phyloP scores from a whole-genome alignment of 2,329 filamentous ascomycete species.

The Biscogniauxia marginata region DNA sequence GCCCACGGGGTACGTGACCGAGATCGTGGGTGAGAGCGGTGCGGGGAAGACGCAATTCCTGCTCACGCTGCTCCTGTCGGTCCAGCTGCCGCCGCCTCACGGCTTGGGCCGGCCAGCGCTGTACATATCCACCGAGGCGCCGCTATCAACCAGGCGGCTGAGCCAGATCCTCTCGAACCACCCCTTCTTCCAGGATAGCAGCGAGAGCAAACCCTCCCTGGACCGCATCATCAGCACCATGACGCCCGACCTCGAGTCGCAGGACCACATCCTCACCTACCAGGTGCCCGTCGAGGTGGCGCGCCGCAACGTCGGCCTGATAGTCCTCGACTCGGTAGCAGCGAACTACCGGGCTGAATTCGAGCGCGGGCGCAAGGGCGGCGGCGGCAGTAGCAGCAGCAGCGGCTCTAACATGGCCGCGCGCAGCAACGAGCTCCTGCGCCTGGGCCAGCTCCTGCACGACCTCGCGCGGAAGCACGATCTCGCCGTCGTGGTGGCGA shows the following conservation, averaged over 20 bases:
- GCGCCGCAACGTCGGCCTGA: conserved; percentile 73
- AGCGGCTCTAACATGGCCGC: conserved; percentile 64
- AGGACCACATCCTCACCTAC: conserved; percentile 91
- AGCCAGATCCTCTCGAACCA: conserved; percentile 73
- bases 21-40: conserved; percentile 90
- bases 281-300: conserved; percentile 84
- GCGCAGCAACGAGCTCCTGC: conserved; percentile 73
- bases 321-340: conserved; percentile 88
- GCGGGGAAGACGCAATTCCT: conserved; percentile 95
- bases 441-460: conserved; percentile 72
- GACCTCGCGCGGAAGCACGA: conserved; percentile 71
- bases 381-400: conserved; percentile 38
- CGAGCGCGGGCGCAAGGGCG: conserved; percentile 51
- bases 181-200: conserved; percentile 49
- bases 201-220: conserved; percentile 56
- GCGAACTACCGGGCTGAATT: conserved; percentile 96
- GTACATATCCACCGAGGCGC: conserved; percentile 91
- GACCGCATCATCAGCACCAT: conserved; percentile 76
- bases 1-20: conserved; percentile 76
- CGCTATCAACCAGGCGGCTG: conserved; percentile 78
- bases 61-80: conserved; percentile 77
- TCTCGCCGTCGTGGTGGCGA: conserved; percentile 86
- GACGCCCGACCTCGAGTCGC: conserved; percentile 86
- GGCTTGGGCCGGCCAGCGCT: conserved; percentile 74
- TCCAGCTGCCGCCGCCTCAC: conserved; percentile 73